These are phyloP conservation scores for Rachicladosporium sp. DNA, from an alignment of 2,329 filamentous ascomycete genomes.

Conservation along the genomic window DNA sequence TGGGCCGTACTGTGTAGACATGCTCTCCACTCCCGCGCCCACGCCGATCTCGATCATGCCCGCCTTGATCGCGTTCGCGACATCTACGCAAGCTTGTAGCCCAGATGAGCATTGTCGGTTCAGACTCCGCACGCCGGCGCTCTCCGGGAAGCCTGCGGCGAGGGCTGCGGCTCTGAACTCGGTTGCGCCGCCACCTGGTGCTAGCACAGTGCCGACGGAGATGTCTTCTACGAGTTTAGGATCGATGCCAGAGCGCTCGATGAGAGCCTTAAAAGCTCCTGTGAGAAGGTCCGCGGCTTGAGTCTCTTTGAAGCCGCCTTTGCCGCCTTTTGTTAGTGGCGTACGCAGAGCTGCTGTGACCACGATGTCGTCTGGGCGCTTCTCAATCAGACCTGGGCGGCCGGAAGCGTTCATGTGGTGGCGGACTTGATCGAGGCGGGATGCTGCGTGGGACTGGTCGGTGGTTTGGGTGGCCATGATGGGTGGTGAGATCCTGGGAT, in stretches of 20 bases:
- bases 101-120: constrained; percentile 94
- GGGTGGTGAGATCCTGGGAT: not conserved
- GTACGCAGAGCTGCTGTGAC: constrained; percentile 87
- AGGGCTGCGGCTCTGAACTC: constrained; percentile 90
- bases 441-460: constrained; percentile 5
- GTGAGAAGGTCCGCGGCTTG: constrained; percentile 74
- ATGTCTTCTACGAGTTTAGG: constrained; percentile 83
- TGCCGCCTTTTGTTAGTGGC: constrained; percentile 82
- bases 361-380: constrained; percentile 61
- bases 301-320: constrained; percentile 93
- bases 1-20: constrained; percentile 85
- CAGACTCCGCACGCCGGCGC: constrained; percentile 70
- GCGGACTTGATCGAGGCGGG: constrained; percentile 45
- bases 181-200: constrained; percentile 86
- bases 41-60: constrained; percentile 95
- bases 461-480: constrained; percentile 6
- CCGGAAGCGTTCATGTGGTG: constrained; percentile 41
- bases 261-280: constrained; percentile 67
- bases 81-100: constrained; percentile 82
- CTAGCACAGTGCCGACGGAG: constrained; percentile 78
- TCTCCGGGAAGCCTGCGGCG: constrained; percentile 79
- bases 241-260: constrained; percentile 80
- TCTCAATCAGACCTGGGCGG: constrained; percentile 33
- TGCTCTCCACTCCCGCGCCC: constrained; percentile 91
- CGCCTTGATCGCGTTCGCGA: constrained; percentile 79